These are phyloP conservation scores for Allium sativum DNA, from an alignment of 106 monocot species.

Conservation along the genomic window DNA sequence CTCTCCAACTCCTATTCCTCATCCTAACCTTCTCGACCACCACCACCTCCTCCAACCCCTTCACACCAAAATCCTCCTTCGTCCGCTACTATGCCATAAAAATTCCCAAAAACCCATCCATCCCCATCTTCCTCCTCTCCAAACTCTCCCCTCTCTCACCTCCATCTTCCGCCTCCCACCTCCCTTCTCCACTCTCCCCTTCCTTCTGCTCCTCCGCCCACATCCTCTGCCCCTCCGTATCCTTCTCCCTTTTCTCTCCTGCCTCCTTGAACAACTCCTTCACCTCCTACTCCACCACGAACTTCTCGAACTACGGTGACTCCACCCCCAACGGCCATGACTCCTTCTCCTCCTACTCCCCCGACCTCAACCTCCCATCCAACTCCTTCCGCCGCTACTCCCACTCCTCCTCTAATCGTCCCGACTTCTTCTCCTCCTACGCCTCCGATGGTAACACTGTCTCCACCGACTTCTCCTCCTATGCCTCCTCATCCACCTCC, in stretches of 20 bases:
- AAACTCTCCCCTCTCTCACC: slow-evolving; percentile 26
- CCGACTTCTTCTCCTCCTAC: slow-evolving; percentile 51
- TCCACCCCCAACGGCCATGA: slow-evolving; percentile 18
- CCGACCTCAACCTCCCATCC: slow-evolving; percentile 35
- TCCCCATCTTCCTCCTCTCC: slow-evolving; percentile 21
- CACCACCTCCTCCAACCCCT: slow-evolving; percentile 16
- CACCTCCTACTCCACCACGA: slow-evolving; percentile 26
- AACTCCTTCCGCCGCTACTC: slow-evolving; percentile 79
- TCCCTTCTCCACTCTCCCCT: slow-evolving; percentile 35
- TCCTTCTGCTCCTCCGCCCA: slow-evolving; percentile 22
- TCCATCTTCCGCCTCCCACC: slow-evolving; percentile 1
- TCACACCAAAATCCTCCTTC: slow-evolving; percentile 32
- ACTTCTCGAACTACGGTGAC: slow-evolving; percentile 78
- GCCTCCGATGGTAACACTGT: slow-evolving; percentile 39
- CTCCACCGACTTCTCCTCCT: slow-evolving; percentile 63
- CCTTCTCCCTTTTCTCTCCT: background rate
- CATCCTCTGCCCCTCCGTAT: slow-evolving; percentile 3
- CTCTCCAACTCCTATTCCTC: slow-evolving; percentile 8
- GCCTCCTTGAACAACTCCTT: slow-evolving; percentile 12
- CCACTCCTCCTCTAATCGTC: slow-evolving; percentile 20
- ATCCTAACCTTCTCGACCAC: background rate
- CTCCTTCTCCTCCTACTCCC: slow-evolving; percentile 60
- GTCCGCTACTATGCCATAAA: slow-evolving; percentile 49
- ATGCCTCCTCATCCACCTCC: slow-evolving; percentile 34
- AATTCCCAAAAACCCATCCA: slow-evolving; percentile 21